Evolutionary conservation across 768 basidiomycete species (phyloP).

Genomic region (Sarcomyxa edulis): DNA sequence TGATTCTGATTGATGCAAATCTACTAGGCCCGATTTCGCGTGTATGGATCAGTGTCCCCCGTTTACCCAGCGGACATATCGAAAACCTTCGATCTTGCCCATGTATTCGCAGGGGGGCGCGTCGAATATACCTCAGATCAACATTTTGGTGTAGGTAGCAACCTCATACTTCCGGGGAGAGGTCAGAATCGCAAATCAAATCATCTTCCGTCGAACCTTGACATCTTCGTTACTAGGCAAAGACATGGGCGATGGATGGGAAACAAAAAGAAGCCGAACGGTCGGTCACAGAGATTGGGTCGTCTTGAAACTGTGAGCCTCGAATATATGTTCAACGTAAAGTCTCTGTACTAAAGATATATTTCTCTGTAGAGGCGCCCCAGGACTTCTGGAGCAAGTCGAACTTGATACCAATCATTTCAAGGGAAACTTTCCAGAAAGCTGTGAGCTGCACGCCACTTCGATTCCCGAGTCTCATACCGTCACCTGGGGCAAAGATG

Average conservation of each 20-base stretch:
- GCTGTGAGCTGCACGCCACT: conserved; percentile 71
- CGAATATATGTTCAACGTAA: neutral
- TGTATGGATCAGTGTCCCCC: conserved; percentile 76
- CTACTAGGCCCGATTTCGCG: conserved; percentile 82
- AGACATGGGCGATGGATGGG: conserved; percentile 99
- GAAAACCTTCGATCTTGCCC: conserved; percentile 75
- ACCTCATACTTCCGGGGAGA: conserved; percentile 87
- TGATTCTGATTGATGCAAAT: conserved; percentile 3
- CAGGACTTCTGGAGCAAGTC: conserved; percentile 67
- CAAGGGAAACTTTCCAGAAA: conserved; percentile 93
- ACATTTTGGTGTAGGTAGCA: conserved; percentile 90
- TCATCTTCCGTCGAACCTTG: no score
- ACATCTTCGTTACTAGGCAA: conserved; percentile 30
- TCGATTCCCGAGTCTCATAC: conserved; percentile 26
- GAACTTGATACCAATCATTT: conserved; percentile 96
- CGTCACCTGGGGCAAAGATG: conserved; percentile 29
- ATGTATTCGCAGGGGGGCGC: conserved; percentile 84
- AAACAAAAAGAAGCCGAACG: conserved; percentile 83
- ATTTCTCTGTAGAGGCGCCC: conserved; percentile 54
- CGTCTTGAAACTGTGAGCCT: conserved; percentile 77
- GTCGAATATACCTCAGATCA: conserved; percentile 88
- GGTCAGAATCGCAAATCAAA: conserved; percentile 29
- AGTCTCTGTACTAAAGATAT: neutral
- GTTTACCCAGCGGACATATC: conserved; percentile 46
- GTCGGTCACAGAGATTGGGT: conserved; percentile 89